Percentiles rank a stretch among this genome's conserved stretches.
These are phyloP conservation scores for Penicillium sp. DNA, from an alignment of 2,329 filamentous ascomycete genomes.

Conservation along the genomic window DNA sequence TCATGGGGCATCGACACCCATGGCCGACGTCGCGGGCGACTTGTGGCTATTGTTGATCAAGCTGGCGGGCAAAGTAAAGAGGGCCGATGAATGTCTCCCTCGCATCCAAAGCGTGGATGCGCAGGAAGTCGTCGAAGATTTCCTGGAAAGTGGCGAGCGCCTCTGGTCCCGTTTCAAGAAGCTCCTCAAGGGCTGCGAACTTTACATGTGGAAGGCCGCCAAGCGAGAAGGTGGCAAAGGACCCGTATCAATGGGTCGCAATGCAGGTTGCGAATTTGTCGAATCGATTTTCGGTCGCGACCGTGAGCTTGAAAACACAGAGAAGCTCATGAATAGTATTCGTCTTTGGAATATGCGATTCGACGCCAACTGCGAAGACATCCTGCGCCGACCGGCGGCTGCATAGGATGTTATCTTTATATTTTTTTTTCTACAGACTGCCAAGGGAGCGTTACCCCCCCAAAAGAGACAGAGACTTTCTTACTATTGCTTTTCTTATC, in stretches of 20 bases:
- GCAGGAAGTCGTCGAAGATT: conserved; percentile 81
- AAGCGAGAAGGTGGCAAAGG: conserved; percentile 67
- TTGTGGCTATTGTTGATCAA: conserved; percentile 95
- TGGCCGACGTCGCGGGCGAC: conserved; percentile 89
- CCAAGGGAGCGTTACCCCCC: conserved; percentile 11
- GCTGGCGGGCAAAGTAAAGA: conserved; percentile 89
- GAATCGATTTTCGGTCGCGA: conserved; percentile 93
- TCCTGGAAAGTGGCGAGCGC: conserved; percentile 83
- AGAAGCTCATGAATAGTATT: conserved; percentile 88
- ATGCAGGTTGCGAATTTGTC: conserved; percentile 91
- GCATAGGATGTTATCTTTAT: conserved; percentile 27
- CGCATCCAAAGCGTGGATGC: conserved; percentile 72
- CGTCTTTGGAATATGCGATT: conserved; percentile 90
- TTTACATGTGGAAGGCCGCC: conserved; percentile 88
- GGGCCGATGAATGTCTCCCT: conserved; percentile 73
- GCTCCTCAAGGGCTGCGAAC: conserved; percentile 86
- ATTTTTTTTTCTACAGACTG: not conserved
- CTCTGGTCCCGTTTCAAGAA: conserved; percentile 81
- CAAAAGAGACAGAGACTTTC: conserved; percentile 15
- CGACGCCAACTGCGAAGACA: conserved; percentile 92
- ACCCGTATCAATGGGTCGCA: conserved; percentile 76
- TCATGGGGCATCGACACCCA: conserved; percentile 75
- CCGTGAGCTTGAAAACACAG: conserved; percentile 82
- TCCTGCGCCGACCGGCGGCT: conserved; percentile 60
- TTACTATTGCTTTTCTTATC: conserved; percentile 8